These are phyloP conservation scores for Phytopythium kandeliae DNA, from an alignment of 352 stramenopile species.

Conservation along the genomic window DNA sequence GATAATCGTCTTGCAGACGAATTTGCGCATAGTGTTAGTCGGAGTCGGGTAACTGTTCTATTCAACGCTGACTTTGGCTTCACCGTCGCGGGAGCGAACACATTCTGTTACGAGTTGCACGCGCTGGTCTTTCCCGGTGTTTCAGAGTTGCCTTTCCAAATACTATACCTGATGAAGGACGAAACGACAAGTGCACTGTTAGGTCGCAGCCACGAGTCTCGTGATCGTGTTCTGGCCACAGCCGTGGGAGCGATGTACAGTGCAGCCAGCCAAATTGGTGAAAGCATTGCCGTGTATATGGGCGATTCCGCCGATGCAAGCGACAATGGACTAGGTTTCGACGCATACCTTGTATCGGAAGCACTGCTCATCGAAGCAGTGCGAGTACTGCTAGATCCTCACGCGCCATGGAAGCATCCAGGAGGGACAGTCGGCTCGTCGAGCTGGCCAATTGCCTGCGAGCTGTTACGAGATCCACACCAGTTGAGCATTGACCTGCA, in stretches of 20 bases:
- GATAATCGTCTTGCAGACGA: background rate
- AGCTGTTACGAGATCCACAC: constrained; percentile 26
- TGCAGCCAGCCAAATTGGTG: constrained; percentile 13
- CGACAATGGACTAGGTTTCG: constrained; percentile 29
- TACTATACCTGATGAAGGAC: constrained; percentile 11
- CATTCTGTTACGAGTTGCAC: constrained; percentile 25
- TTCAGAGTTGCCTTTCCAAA: constrained; percentile 18
- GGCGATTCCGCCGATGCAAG: constrained; percentile 5
- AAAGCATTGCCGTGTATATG: constrained; percentile 9
- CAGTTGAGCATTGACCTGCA: constrained; percentile 20
- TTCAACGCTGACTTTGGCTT: constrained; percentile 27
- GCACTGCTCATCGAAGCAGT: constrained; percentile 47
- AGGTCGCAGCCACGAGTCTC: background rate
- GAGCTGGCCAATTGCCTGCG: constrained; percentile 41
- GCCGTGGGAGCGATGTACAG: constrained; percentile 14
- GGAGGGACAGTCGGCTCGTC: constrained; percentile 48
- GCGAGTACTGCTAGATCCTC: constrained; percentile 34
- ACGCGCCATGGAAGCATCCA: constrained; percentile 29
- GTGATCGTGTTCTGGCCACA: constrained; percentile 21
- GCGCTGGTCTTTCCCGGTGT: constrained; percentile 19
- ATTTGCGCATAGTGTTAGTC: constrained; percentile 6
- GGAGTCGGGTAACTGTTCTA: constrained; percentile 18
- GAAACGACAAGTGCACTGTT: too few relatives aligned
- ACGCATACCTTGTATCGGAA: constrained; percentile 53
- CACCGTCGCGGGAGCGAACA: constrained; percentile 20